A percentile compares a stretch with the other conserved stretches of the same genome.
phyloP scores from a whole-genome alignment of 768 basidiomycete species.

The Hysterangium stoloniferum region DNA sequence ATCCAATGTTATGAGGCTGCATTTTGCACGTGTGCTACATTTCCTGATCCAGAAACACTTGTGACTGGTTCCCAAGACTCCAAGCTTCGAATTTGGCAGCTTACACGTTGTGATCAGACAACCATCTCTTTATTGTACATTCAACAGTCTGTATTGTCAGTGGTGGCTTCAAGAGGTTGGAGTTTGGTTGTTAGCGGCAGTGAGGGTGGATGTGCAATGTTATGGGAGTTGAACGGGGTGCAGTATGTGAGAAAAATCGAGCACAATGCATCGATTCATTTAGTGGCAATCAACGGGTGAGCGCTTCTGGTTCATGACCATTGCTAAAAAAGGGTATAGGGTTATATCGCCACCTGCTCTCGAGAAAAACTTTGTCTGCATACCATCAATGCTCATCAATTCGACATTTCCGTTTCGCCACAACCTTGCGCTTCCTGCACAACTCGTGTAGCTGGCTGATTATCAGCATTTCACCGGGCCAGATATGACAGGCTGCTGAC shows the following conservation, averaged over 20 bases:
- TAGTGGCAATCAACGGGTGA: constrained; percentile 77
- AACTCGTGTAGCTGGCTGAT: too few relatives aligned
- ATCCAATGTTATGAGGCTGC: constrained; percentile 73
- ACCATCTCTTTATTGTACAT: constrained; percentile 19
- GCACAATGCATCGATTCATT: constrained; percentile 54
- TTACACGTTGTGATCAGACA: constrained; percentile 34
- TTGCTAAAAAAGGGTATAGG: too few relatives aligned
- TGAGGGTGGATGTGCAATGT: constrained; percentile 73
- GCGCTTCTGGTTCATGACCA: too few relatives aligned
- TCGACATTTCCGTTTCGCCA: too few relatives aligned
- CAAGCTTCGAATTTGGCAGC: constrained; percentile 74
- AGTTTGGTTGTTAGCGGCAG: constrained; percentile 78
- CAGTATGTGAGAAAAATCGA: constrained; percentile 75
- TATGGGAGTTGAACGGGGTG: constrained; percentile 88
- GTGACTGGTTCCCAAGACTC: constrained; percentile 78
- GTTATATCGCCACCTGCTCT: too few relatives aligned
- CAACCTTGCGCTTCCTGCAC: too few relatives aligned
- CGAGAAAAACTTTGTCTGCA: too few relatives aligned
- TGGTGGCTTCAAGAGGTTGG: constrained; percentile 76
- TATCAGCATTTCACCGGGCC: too few relatives aligned
- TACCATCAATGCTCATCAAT: too few relatives aligned
- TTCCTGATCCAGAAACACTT: constrained; percentile 65
- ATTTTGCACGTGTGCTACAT: constrained; percentile 64
- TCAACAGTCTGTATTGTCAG: constrained; percentile 53
- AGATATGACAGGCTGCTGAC: too few relatives aligned